Evolutionary conservation across 2,329 filamentous ascomycete genomes (phyloP).

Genomic region (Claviceps maximensis): DNA sequence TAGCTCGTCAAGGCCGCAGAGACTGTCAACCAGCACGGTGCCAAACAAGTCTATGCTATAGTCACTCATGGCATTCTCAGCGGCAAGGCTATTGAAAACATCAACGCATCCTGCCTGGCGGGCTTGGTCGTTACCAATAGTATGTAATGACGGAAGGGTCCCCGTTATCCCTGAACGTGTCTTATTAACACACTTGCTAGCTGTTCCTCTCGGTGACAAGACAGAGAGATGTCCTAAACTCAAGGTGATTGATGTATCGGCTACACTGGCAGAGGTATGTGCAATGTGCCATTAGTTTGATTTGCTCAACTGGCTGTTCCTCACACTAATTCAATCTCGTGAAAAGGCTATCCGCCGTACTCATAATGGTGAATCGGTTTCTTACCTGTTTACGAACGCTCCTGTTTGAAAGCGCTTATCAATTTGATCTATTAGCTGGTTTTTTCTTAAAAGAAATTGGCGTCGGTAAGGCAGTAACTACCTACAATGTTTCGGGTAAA

Average conservation of each 20-base stretch:
- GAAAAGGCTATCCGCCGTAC: constrained; percentile 51
- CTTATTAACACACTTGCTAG: constrained; percentile 16
- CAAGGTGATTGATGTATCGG: constrained; percentile 83
- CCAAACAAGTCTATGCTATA: constrained; percentile 80
- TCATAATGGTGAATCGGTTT: constrained; percentile 52
- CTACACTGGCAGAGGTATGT: constrained; percentile 54
- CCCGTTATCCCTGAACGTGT: background rate
- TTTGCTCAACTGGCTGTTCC: background rate
- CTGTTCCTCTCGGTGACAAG: constrained; percentile 53
- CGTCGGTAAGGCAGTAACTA: background rate
- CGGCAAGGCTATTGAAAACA: constrained; percentile 73
- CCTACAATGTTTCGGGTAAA: too few relatives aligned
- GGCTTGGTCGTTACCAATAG: constrained; percentile 83
- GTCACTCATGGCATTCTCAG: constrained; percentile 90
- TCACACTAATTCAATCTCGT: background rate
- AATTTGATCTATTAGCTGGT: background rate
- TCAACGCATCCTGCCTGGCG: constrained; percentile 65
- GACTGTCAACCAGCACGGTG: constrained; percentile 76
- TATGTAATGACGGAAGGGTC: constrained; percentile 14
- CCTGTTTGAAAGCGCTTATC: constrained; percentile 27
- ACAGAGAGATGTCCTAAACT: constrained; percentile 65
- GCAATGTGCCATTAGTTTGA: background rate
- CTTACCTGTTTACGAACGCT: constrained; percentile 55
- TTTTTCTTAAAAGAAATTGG: background rate
- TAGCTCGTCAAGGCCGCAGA: constrained; percentile 67